Evolutionary conservation across 1,284 basidiomycete genomes (phyloP).

Genomic region (Rhodotorula sp.): DNA sequence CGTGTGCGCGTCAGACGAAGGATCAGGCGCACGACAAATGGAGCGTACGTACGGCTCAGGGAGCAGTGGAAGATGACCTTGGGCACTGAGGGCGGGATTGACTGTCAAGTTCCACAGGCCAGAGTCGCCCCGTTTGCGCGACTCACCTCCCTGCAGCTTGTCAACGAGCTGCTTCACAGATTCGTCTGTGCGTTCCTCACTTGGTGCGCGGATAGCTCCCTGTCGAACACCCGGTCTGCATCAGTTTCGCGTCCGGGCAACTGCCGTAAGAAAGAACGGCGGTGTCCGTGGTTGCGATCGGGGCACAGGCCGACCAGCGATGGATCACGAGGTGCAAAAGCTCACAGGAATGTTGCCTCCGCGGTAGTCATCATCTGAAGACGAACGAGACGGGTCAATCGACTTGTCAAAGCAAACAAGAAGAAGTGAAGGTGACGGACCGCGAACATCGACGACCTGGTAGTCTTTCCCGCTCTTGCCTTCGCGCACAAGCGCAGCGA

Average conservation of each 20-base stretch:
- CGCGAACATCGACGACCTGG: constrained; percentile 31
- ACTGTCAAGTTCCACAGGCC: not conserved
- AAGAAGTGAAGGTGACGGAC: not conserved
- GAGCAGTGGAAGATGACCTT: constrained; percentile 51
- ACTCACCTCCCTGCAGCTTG: constrained; percentile 43
- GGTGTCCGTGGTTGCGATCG: not conserved
- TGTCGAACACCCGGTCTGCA: not conserved
- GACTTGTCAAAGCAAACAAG: no score
- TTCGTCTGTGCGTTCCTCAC: constrained; percentile 41
- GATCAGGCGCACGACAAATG: no score
- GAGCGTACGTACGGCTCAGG: constrained; percentile 45
- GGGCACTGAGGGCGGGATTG: constrained; percentile 13
- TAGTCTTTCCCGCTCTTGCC: not conserved
- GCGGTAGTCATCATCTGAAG: constrained; percentile 49
- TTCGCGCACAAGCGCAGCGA: constrained; percentile 3
- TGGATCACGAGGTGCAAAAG: no score
- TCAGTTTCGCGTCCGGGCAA: no score
- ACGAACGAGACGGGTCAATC: not conserved
- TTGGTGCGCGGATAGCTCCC: constrained; percentile 47
- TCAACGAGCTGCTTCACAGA: constrained; percentile 45
- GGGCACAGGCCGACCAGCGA: no score
- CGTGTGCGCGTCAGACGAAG: not conserved
- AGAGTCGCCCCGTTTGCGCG: no score
- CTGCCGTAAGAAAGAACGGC: no score
- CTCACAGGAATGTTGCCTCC: constrained; percentile 48